These are phyloP conservation scores for Penicillium frequentans DNA, from an alignment of 2,329 filamentous ascomycete genomes.

Conservation along the genomic window DNA sequence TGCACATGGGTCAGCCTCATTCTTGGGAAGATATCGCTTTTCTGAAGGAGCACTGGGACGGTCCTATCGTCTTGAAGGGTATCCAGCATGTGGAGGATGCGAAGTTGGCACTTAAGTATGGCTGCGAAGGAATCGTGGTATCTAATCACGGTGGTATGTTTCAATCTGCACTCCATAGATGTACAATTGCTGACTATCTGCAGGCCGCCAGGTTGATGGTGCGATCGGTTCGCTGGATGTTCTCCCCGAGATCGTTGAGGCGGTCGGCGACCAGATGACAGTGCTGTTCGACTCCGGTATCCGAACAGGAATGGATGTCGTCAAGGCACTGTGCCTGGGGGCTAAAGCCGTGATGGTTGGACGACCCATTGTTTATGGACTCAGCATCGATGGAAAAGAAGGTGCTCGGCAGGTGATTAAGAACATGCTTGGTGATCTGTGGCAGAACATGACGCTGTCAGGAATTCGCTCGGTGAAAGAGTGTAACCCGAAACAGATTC, in stretches of 20 bases:
- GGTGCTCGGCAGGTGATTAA: constrained; percentile 56
- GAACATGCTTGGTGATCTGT: constrained; percentile 54
- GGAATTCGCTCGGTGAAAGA: not conserved
- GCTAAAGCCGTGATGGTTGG: constrained; percentile 60
- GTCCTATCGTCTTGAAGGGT: constrained; percentile 64
- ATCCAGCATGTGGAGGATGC: constrained; percentile 55
- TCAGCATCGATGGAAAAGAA: constrained; percentile 55
- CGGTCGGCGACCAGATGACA: constrained; percentile 51
- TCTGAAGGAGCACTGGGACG: constrained; percentile 61
- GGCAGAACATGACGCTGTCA: constrained; percentile 53
- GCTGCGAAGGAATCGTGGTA: constrained; percentile 52
- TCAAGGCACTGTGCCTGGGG: constrained; percentile 55
- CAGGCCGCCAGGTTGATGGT: constrained; percentile 52
- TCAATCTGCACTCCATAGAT: not conserved
- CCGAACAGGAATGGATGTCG: constrained; percentile 50
- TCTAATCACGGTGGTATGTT: constrained; percentile 53
- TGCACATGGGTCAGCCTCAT: constrained; percentile 49
- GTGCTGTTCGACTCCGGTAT: constrained; percentile 55
- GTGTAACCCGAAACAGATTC: not conserved
- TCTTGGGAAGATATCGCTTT: constrained; percentile 63
- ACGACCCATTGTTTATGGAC: constrained; percentile 59
- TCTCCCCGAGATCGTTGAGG: constrained; percentile 61
- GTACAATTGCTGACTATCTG: not conserved
- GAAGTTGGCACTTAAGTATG: constrained; percentile 43
- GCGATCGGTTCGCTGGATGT: constrained; percentile 54